These are phyloP conservation scores for Penicillium sp. DNA, from an alignment of 2,329 filamentous ascomycete species.

Conservation along the genomic window DNA sequence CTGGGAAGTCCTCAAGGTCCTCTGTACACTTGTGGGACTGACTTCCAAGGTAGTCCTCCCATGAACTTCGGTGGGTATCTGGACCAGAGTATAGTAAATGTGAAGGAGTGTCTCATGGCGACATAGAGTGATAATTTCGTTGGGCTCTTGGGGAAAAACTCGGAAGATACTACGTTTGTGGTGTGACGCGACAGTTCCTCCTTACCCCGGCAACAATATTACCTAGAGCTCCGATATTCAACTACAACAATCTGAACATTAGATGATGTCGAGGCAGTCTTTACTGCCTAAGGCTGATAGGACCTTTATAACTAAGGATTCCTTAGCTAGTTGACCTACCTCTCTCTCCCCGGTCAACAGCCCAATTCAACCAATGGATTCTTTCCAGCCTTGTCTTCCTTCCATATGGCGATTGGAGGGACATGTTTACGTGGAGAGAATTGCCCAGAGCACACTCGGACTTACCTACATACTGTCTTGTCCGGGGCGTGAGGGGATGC, in stretches of 20 bases:
- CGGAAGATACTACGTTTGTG: not conserved
- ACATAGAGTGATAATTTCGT: not conserved
- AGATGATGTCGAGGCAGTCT: not conserved
- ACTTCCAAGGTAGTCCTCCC: not conserved
- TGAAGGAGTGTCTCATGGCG: not conserved
- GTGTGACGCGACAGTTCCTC: not conserved
- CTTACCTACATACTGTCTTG: not conserved
- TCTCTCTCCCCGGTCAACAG: not conserved
- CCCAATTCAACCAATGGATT: not conserved
- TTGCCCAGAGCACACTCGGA: not conserved
- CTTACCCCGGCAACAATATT: not conserved
- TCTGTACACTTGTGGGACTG: not conserved
- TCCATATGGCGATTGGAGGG: too few species aligned
- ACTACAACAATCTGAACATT: not conserved
- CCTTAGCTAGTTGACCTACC: not conserved
- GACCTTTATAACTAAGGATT: too few species aligned
- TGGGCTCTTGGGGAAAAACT: not conserved
- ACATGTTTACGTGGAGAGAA: not conserved
- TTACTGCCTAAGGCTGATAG: not conserved
- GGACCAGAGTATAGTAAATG: too few species aligned
- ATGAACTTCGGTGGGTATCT: not conserved
- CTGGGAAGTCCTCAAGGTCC: conserved; percentile 2
- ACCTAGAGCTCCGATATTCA: not conserved
- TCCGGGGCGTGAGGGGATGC: not conserved
- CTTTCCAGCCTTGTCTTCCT: too few species aligned